Base-by-base conservation (phyloP, 306 rosid genomes). In the Ormosia emarginata region DNA sequence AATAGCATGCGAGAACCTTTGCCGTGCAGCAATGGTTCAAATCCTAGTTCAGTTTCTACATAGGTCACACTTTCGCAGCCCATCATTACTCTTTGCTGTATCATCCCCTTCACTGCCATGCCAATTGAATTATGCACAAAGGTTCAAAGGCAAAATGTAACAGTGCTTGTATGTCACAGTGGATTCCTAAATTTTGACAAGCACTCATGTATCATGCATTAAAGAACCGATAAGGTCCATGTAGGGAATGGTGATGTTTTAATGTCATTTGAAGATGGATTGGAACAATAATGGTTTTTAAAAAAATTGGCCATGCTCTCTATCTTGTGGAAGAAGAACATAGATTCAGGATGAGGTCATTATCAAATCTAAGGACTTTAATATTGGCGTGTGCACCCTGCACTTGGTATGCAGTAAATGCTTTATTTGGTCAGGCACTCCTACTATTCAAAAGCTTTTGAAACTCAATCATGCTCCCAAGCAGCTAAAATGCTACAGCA, bases 311-410 rank as follows among this genome's bases (percentile, higher is more conserved):
- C 53, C 69, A 86, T 81, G 82, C 5, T 47, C 59, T 50, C 24
- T 86, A 87, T 83, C 88, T 85, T 87, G 91, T 83, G 87, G 87
- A 78, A 83, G 91, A 83, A 87, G 90, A 90, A 89, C 88, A 85
- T 90, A 80, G 94, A 90, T 93, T 93, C 85, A 75, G 90, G 86
- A 87, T 90, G 94, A 93, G 90, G 90, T 86, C 93, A 91, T 83
- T 50, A 77, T 82, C 73, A 86, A 87, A 91, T 89, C 89, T 75
- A 83, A 86, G 83, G 86, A 87, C 88, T 77, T 93, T 71, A 90
- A 91, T 91, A 89, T 79, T 88, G 88, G 90, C 94, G 92, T 93
- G 93, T 86, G 89, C 79, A 17, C 4, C 75, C 49, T 82, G 86
- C 89, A 84, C 83, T 87, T 78, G 87, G 79, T 82, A 82, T 66